These are phyloP conservation scores for Malus hybrid DNA, from an alignment of 331 rosid species.

Conservation along the genomic window DNA sequence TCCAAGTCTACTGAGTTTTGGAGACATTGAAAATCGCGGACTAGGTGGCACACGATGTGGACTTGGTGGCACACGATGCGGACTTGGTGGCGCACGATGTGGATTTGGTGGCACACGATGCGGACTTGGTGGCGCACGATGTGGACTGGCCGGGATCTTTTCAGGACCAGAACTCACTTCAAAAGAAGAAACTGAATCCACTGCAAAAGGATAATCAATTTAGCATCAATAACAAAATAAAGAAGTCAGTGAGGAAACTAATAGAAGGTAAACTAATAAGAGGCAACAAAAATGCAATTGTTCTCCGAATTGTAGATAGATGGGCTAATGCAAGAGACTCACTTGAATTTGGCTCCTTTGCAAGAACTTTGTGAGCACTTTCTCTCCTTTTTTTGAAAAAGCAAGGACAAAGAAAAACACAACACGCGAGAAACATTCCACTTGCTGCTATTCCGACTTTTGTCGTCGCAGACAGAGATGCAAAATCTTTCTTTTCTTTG, in stretches of 20 bases:
- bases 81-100: constrained; percentile 31
- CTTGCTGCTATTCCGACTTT: constrained; percentile 38
- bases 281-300: not conserved
- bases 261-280: not conserved
- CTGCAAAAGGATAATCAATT: constrained; percentile 32
- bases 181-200: constrained; percentile 48
- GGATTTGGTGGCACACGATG: not conserved
- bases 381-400: constrained; percentile 43
- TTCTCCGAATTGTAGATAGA: not conserved
- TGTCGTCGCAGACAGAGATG: constrained; percentile 13
- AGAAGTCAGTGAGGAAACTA: not conserved
- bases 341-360: constrained; percentile 63
- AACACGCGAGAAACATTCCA: constrained; percentile 58
- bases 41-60: constrained; percentile 80
- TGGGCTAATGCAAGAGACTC: constrained; percentile 27
- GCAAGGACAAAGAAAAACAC: constrained; percentile 78
- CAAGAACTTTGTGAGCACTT: constrained; percentile 34
- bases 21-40: constrained; percentile 73
- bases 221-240: not conserved
- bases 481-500: constrained; percentile 3
- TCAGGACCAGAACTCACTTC: constrained; percentile 40
- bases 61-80: constrained; percentile 74
- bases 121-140: constrained; percentile 4
- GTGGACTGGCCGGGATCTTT: constrained; percentile 49
- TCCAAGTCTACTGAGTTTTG: constrained; percentile 63